Conservation (phyloP, 768 basidiomycete genomes). For the Kwoniella sp. region DNA sequence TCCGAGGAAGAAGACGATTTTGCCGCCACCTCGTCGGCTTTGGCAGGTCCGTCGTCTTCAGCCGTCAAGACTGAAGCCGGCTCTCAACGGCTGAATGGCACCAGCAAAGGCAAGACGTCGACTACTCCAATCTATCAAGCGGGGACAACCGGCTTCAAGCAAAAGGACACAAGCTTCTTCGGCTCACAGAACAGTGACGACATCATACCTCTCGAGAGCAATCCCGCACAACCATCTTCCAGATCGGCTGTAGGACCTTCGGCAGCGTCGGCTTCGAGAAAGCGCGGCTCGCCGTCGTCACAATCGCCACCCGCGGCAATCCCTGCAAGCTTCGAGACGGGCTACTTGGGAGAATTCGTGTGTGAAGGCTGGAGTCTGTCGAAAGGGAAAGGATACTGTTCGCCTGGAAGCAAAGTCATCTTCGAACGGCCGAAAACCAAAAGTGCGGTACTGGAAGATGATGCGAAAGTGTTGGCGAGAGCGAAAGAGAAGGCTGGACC, state of each 20-base stretch:
- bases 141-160: background rate
- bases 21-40: background rate
- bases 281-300: background rate
- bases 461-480: slow-evolving; percentile 20
- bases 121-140: background rate
- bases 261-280: slow-evolving; percentile 24
- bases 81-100: background rate
- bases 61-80: slow-evolving; percentile 2
- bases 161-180: slow-evolving; percentile 4
- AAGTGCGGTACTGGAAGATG: slow-evolving; percentile 30
- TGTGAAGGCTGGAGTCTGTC: slow-evolving; percentile 54
- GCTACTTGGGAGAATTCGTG: slow-evolving; percentile 54
- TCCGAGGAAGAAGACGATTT: slow-evolving; percentile 42
- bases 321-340: slow-evolving; percentile 34
- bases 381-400: slow-evolving; percentile 55
- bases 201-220: slow-evolving; percentile 28
- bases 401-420: slow-evolving; percentile 44
- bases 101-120: background rate
- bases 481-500: slow-evolving; percentile 41
- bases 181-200: slow-evolving; percentile 31
- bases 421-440: slow-evolving; percentile 48
- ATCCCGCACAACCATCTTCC: slow-evolving; percentile 5
- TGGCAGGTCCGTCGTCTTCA: slow-evolving; percentile 25
- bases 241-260: slow-evolving; percentile 28
- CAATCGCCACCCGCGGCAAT: slow-evolving; percentile 29